Base-by-base conservation (phyloP, 192 early-diverging fungal genomes). In the Oehlia diaphana region DNA sequence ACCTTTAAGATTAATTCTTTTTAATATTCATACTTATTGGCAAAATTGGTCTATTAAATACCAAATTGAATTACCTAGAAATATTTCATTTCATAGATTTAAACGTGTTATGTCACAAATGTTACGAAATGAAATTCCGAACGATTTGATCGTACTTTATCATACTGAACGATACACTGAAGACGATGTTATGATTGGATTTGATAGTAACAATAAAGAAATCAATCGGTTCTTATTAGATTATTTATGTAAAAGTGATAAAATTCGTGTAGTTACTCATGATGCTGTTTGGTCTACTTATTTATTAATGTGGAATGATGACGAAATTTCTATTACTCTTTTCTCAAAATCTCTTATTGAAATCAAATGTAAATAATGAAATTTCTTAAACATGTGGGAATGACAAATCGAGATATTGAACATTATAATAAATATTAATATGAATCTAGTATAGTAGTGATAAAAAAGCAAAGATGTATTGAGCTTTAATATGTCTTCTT, bases 21-120 rank as follows among this genome's bases (percentile, higher is more conserved):
- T 71, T 47, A 31, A 37, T 44, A 7, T 71, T 71, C 69, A 71
- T 21, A 39, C 39, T 37, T 71, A 47, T 71, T 71, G 69, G 39
- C 50, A 58, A 21, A 42, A 71, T 21, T 71, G 69, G 37, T 37
- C 37, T 37, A 14, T 37, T 9, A 21, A 47, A 16, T 37, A 37
- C 16, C 10, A 39, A 9, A 71, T 47, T 71, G 28, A 28, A 33
- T 33, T 69, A 9, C 67, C 67, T 33, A 23, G 67, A 69, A 33
- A 69, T 35, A 69, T 35, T 19, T 39, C 69, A 19, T 71, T 71
- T 39, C 37, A 28, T 71, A 39, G 28, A n/a, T 71, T 71, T 39
- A 71, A 71, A 71, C 2, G 21, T 13, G 37, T 21, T 19, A 47
- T 71, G 6, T 28, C 13, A 21, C 19, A 39, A 39, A 39, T 37